Evolutionary conservation across 75 land plant species (phyloP), one percentile per base, ranked within the genome.

Genomic region (Pinus albicaulis): DNA sequence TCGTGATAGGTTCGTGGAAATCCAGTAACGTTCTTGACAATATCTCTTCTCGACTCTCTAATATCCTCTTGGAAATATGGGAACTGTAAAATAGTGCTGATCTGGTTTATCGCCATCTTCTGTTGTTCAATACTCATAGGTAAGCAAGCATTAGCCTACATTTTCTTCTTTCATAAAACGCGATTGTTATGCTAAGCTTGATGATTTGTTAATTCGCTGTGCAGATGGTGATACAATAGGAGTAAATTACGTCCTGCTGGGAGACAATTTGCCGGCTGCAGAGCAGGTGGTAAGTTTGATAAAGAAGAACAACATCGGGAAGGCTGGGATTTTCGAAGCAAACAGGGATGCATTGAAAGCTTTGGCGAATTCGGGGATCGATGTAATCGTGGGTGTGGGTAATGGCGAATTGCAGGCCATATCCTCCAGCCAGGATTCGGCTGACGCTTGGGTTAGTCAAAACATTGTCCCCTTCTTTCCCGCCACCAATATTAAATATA

Each of bases 291-390:
- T 78, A 5, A 20, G 24, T 22, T 73, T 85, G 55, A 65, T 80
- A 19, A 52, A 26, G 16, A 55, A 38, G 1, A 73, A 57, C 23
- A 19, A 31, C 41, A 57, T 85, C 19, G 25, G 56, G 3, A 44
- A 64, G 2, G 80, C 78, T 56, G 63, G 83, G 59, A 38, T 81
- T 19, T 85, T 76, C 80, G 71, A 78, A 22, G 69, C 80, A 16
- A 62, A 77, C 62, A 77, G 1, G 19, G 77, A 82, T 4, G 83
- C 68, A 0, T 72, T 81, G 52, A 23, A 56, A 23, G 87, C 87
- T 1, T 56, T 81, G 3, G 28, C 1, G 28, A 28, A 28, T 28
- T 28, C 28, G 1, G 75, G 79, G n/a, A 85, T 85, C 73, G 71
- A 81, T 4, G 60, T 85, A 22, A 36, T n/a, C 4, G 20, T 59